A percentile compares a stretch with the other conserved stretches of the same genome.
Conservation (phyloP, 192 early-diverging fungal genomes). For the Umbelopsis sp. region DNA sequence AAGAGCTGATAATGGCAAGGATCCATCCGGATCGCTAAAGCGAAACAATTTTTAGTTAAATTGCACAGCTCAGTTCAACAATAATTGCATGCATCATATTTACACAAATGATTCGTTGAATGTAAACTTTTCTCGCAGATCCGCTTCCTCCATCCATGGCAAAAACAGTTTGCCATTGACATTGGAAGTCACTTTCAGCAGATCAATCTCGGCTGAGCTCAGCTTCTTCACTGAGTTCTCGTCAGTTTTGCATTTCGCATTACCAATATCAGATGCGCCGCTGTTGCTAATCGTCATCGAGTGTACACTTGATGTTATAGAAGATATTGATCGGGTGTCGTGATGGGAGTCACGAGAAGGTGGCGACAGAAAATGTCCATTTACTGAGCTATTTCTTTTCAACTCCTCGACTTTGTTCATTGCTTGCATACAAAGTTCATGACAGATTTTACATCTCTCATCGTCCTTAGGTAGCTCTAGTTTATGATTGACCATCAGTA, state of each 20-base stretch:
- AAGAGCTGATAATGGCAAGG: slow-evolving; percentile 69
- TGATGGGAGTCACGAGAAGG: neutral
- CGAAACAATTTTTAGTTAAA: slow-evolving; percentile 27
- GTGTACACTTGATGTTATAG: neutral
- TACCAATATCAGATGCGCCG: neutral
- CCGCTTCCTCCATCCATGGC: slow-evolving; percentile 70
- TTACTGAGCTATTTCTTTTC: slow-evolving; percentile 33
- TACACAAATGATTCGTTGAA: slow-evolving; percentile 52
- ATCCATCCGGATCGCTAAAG: slow-evolving; percentile 77
- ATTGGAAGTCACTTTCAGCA: slow-evolving; percentile 68
- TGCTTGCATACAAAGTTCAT: slow-evolving; percentile 33
- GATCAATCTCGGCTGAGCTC: slow-evolving; percentile 54
- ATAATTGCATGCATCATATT: slow-evolving; percentile 26
- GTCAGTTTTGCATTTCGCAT: slow-evolving; percentile 14
- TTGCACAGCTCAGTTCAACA: slow-evolving; percentile 20
- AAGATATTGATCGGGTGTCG: neutral
- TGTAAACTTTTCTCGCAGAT: slow-evolving; percentile 66
- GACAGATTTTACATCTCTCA: slow-evolving; percentile 18
- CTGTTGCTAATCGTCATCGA: neutral
- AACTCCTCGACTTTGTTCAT: slow-evolving; percentile 50
- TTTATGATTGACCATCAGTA: neutral
- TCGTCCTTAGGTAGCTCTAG: slow-evolving; percentile 2
- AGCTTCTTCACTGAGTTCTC: slow-evolving; percentile 34
- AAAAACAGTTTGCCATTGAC: slow-evolving; percentile 74
- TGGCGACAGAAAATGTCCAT: neutral